Percentiles rank a stretch among this genome's conserved stretches.
These are phyloP conservation scores for Brassica nigra DNA, from an alignment of 345 rosid species.

Conservation along the genomic window DNA sequence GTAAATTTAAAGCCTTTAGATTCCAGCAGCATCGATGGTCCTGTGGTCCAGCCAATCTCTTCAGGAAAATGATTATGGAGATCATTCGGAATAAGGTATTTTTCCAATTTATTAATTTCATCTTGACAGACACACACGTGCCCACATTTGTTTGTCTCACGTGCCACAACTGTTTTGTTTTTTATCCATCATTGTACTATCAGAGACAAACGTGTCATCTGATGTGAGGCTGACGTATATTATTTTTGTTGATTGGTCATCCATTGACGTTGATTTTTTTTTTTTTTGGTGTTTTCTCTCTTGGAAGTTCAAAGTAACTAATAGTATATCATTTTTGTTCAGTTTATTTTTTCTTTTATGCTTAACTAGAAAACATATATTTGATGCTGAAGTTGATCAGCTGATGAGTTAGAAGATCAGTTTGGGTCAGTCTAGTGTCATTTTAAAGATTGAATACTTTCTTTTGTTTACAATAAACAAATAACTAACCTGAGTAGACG, in stretches of 20 bases:
- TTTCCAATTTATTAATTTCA: background rate
- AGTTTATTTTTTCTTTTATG: background rate
- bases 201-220: conserved; percentile 11
- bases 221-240: conserved; percentile 15
- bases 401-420: background rate
- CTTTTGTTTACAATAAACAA: background rate
- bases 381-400: background rate
- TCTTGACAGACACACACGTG: conserved; percentile 11
- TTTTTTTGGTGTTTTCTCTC: background rate
- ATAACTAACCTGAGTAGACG: background rate
- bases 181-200: background rate
- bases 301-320: too few species aligned
- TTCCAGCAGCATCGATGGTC: conserved; percentile 72
- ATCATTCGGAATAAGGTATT: conserved; percentile 52
- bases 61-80: conserved; percentile 55
- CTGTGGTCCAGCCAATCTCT: conserved; percentile 68
- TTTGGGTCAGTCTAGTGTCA: background rate
- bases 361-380: background rate
- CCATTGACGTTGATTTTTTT: background rate
- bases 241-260: background rate
- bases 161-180: background rate
- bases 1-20: conserved; percentile 53
- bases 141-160: background rate
- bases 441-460: background rate
- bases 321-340: background rate